A percentile compares a stretch with the other conserved stretches of the same genome.
phyloP scores from a whole-genome alignment of 2,329 filamentous ascomycete genomes.

The Pseudogymnoascus sp. region DNA sequence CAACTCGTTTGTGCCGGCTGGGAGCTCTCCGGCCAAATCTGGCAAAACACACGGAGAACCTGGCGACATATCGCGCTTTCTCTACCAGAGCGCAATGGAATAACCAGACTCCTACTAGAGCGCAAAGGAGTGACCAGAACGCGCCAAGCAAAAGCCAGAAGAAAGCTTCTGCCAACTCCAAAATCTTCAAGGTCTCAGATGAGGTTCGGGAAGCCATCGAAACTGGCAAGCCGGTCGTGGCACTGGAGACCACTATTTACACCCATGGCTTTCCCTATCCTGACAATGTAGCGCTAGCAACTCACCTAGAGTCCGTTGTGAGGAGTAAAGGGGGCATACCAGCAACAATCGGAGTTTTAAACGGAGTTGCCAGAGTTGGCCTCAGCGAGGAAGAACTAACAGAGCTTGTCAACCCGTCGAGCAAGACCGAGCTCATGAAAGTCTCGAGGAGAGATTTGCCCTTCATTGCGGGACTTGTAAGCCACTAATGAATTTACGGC shows the following conservation, averaged over 20 bases:
- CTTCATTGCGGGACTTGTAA: constrained; percentile 70
- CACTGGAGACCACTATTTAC: constrained; percentile 93
- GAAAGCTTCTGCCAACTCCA: not conserved
- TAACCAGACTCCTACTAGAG: not conserved
- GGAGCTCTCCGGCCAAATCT: not conserved
- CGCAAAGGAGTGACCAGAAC: not conserved
- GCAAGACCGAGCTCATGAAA: constrained; percentile 65
- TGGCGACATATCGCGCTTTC: not conserved
- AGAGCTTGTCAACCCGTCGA: constrained; percentile 59
- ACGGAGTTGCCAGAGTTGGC: constrained; percentile 77
- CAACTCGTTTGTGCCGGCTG: not conserved
- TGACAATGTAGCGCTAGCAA: constrained; percentile 66
- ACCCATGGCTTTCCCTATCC: constrained; percentile 83
- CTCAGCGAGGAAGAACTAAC: constrained; percentile 66
- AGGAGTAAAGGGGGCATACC: constrained; percentile 76
- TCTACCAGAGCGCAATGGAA: not conserved
- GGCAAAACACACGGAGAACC: not conserved
- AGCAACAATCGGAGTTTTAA: constrained; percentile 82
- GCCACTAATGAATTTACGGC: constrained; percentile 24
- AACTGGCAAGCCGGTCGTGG: constrained; percentile 75
- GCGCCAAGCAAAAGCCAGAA: not conserved
- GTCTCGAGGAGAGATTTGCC: constrained; percentile 82
- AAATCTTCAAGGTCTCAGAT: constrained; percentile 17
- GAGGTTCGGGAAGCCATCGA: constrained; percentile 75
- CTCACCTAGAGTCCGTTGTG: constrained; percentile 72